Base-by-base conservation (phyloP, 805 yeast species). In the Nakazawaea siamensis region DNA sequence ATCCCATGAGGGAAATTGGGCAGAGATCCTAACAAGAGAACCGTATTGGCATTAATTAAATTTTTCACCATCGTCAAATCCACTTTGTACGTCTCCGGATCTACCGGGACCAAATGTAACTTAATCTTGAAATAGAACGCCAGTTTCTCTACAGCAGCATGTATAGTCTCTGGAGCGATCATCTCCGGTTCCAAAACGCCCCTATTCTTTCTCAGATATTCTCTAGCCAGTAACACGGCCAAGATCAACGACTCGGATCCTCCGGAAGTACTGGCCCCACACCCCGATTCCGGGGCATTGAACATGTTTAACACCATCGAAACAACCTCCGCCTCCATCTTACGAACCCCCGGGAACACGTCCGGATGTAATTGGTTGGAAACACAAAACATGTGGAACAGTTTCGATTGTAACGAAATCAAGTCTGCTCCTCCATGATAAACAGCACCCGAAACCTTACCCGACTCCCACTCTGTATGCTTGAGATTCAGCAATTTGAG, bases 1-100 rank as follows among this genome's bases (percentile, higher is more conserved):
- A 92, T 82, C 10, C 98, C 98, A 54, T 90, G 97, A 3, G 98
- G 97, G 58, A 79, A 90, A 62, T 90, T 90, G 26, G 98, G 97
- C 5, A 97, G 96, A 1, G 97, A 88, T 1, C 97, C 97, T 5
- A 76, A 84, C 17, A 90, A 59, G 31, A 90, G 61, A 4, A 86
- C 82, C 0, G 98, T 92, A 55, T 88, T 87, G 2, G 60, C 52
- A 47, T 81, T 86, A 42, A 92, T 76, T 32, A 82, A 65, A 18
- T 73, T 62, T 44, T 68, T 66, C 32, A 84, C 85, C 35, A 75
- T 73, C 1, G 52, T 51, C 17, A 79, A 48, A 46, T 87, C 79
- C 8, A 81, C 96, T 51, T 80, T 62, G 54, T 55, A 82, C 7
- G 86, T 73, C 13, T 51, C 57, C 1, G 80, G 75, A 48, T 80